Percentiles rank a stretch among this genome's conserved stretches.
Evolutionary conservation across 169 alveolate genomes (phyloP).

Genomic region (Miamiensis avidus): DNA sequence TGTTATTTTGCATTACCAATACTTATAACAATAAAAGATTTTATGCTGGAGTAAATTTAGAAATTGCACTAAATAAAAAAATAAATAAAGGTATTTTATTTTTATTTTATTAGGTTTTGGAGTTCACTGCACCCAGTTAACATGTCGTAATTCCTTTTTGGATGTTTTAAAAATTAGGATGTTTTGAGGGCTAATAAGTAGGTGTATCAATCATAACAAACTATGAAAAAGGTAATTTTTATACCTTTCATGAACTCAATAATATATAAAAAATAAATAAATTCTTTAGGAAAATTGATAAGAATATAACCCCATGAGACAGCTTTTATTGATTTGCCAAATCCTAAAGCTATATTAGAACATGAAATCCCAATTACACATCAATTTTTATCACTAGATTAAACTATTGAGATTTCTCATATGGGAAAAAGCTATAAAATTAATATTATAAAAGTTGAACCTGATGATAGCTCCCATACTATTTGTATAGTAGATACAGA

Average conservation of each 20-base stretch:
- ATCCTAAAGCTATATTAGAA: conserved; percentile 49
- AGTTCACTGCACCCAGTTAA: conserved; percentile 4
- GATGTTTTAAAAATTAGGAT: conserved; percentile 7
- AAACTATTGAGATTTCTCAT: conserved; percentile 26
- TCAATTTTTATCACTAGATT: conserved; percentile 27
- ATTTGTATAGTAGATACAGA: conserved; percentile 43
- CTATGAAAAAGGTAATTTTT: conserved; percentile 22
- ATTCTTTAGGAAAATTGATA: conserved; percentile 27
- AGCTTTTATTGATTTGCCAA: conserved; percentile 43
- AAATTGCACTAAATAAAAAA: too few relatives aligned
- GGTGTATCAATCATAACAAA: conserved; percentile 2
- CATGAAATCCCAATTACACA: conserved; percentile 13
- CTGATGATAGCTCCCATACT: conserved; percentile 17
- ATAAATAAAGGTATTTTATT: too few relatives aligned
- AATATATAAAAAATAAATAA: too few relatives aligned
- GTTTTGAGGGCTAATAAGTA: conserved; percentile 16
- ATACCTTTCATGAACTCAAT: too few relatives aligned
- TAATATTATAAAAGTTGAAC: conserved; percentile 35
- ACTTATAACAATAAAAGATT: conserved; percentile 7
- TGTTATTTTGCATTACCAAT: conserved; percentile 13
- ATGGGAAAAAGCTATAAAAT: conserved; percentile 12
- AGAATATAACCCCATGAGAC: conserved; percentile 44
- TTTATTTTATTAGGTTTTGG: neutral
- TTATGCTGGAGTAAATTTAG: conserved; percentile 2
- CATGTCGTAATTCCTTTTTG: conserved; percentile 6